Evolutionary conservation across 176 grass and related monocot genomes (phyloP), one percentile per base, ranked within the genome.

Genomic region (Pharus latifolius): DNA sequence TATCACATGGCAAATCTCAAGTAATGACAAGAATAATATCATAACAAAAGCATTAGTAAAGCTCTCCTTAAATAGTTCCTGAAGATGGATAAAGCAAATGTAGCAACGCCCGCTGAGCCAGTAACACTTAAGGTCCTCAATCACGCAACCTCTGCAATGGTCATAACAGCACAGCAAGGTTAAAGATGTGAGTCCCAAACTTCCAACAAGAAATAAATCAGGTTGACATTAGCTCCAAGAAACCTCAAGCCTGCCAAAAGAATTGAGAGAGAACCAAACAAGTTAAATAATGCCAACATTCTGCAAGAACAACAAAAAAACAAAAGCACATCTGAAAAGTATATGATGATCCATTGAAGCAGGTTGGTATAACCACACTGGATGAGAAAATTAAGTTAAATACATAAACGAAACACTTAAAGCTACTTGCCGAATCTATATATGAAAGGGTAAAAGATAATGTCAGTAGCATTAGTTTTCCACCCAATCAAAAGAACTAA

Each of bases 181-280:
- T 85, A 90, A 87, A 92, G 82, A 82, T 84, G 82, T 92, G 89
- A 92, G 89, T 76, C 75, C 89, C 74, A 88, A 92, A 88, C 85
- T 85, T 92, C 82, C 82, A 88, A 92, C 69, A 88, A 81, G 74
- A 88, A 92, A 88, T 81, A 88, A 88, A 92, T 88, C 69, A 82
- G 65, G 69, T 77, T 37, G 72, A 64, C 62, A 68, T 79, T 85
- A 92, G 85, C 89, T 88, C 82, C 89, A 79, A 82, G 69, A 85
- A 82, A 92, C 78, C 67, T 85, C 82, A 88, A 79, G 81, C 89
- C 89, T 92, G 89, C 60, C 78, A 85, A 85, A 88, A 87, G 19
- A 82, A 41, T 81, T 43, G 26, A 70, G 77, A 79, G 31, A 58
- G 76, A 41, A 69, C 57, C 50, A 48, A 80, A 70, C 6, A 54